A percentile compares a stretch with the other conserved stretches of the same genome.
Conservation (phyloP, 2,329 filamentous ascomycete species). For the Colletotrichum tofieldiae region DNA sequence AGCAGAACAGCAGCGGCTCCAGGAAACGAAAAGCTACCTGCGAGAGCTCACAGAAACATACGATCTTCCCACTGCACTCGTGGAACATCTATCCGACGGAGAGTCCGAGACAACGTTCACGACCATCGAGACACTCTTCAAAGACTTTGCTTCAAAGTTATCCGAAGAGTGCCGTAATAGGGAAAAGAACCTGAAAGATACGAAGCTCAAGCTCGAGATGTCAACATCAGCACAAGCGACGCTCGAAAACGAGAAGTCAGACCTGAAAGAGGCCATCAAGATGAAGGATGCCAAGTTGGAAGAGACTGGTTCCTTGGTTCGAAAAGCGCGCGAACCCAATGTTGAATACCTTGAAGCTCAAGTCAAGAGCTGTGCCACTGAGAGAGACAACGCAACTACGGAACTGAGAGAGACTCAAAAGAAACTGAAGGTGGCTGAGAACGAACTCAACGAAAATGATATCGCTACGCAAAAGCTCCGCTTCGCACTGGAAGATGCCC, state of each 20-base stretch:
- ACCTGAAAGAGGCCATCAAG: neutral
- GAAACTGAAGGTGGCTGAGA: neutral
- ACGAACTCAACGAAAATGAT: conserved; percentile 15
- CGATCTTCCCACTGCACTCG: neutral
- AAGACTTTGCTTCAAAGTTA: neutral
- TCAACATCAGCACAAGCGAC: neutral
- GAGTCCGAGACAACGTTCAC: neutral
- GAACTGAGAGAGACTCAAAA: neutral
- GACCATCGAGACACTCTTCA: conserved; percentile 9
- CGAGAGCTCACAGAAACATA: conserved; percentile 4
- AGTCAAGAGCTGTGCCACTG: neutral
- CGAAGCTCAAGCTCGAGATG: neutral
- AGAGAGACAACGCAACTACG: neutral
- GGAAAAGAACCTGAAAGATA: neutral
- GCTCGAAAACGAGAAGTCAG: conserved; percentile 14
- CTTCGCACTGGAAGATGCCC: neutral
- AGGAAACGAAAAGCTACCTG: neutral
- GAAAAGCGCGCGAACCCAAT: neutral
- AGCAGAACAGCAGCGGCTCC: neutral
- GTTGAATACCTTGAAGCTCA: neutral
- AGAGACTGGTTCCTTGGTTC: neutral
- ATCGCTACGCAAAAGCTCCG: neutral
- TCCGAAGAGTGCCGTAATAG: neutral
- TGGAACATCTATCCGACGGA: neutral
- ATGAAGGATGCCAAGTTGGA: neutral